Conservation (phyloP, 139 green algal genomes). For the Picochlorum sp. region DNA sequence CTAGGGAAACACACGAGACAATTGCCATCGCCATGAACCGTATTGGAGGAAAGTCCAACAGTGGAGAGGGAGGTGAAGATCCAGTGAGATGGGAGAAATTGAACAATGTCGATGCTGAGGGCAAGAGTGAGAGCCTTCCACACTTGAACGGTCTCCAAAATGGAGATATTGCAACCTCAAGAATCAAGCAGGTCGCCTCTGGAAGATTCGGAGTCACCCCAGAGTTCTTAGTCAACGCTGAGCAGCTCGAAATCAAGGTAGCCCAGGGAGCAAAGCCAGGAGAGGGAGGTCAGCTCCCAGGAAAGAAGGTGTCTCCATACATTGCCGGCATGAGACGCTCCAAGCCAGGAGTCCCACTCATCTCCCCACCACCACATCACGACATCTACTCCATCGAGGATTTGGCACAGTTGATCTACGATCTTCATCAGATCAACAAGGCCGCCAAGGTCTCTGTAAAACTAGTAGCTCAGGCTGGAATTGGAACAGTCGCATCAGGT, state of each 20-base stretch:
- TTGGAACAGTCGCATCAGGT: conserved; percentile 91
- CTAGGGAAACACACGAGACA: conserved; percentile 92
- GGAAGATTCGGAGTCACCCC: conserved; percentile 97
- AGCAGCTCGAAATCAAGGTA: conserved; percentile 99
- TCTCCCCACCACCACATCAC: conserved; percentile 96
- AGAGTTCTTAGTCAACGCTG: conserved; percentile 93
- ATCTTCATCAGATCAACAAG: conserved; percentile 83
- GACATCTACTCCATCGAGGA: conserved; percentile 99
- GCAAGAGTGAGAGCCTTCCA: conserved; percentile 66
- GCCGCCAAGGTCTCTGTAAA: conserved; percentile 92
- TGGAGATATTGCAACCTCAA: conserved; percentile 85
- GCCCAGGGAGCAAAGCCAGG: conserved; percentile 87
- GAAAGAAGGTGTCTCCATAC: conserved; percentile 93
- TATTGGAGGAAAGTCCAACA: conserved; percentile 89
- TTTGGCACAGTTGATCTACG: conserved; percentile 98
- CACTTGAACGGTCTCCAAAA: conserved; percentile 88
- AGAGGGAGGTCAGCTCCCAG: conserved; percentile 95
- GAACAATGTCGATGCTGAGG: conserved; percentile 63
- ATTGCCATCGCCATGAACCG: conserved; percentile 99
- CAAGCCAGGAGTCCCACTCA: conserved; percentile 97
- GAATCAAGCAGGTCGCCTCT: conserved; percentile 95
- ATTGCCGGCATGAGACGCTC: conserved; percentile 88
- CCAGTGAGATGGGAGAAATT: conserved; percentile 71
- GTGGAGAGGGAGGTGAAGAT: conserved; percentile 91
- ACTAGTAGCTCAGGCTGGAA: conserved; percentile 96